A percentile compares a stretch with the other conserved stretches of the same genome.
These are phyloP conservation scores for Volvox reticuliferus DNA, from an alignment of 139 green algal genomes.

Conservation along the genomic window DNA sequence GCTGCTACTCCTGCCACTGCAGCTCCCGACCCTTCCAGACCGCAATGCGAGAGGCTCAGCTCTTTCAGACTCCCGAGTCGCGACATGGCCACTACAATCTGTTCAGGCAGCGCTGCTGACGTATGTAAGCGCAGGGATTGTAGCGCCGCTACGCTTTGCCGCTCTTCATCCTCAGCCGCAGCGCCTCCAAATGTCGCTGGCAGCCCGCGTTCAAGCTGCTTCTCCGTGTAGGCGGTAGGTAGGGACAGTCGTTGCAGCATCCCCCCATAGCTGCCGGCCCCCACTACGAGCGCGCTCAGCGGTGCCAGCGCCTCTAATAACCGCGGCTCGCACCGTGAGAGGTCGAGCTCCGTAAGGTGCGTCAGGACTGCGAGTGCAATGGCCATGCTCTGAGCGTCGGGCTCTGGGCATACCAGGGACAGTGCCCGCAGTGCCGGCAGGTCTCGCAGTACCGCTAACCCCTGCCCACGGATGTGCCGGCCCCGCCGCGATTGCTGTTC, in stretches of 20 bases:
- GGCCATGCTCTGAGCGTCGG: neutral
- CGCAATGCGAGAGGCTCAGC: slow-evolving; percentile 6
- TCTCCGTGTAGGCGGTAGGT: neutral
- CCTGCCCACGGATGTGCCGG: slow-evolving; percentile 5
- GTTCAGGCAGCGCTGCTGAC: neutral
- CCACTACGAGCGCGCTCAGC: neutral
- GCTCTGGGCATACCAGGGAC: neutral
- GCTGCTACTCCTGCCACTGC: neutral
- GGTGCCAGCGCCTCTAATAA: neutral
- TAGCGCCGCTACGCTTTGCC: neutral
- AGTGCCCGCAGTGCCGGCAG: neutral
- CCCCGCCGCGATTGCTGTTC: slow-evolving; percentile 12
- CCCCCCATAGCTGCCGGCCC: neutral
- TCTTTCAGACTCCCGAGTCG: neutral
- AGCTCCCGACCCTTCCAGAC: neutral
- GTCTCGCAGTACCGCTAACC: neutral
- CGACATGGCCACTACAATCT: neutral
- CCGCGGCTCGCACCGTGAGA: slow-evolving; percentile 8
- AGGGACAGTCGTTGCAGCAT: neutral
- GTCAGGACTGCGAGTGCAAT: slow-evolving; percentile 19
- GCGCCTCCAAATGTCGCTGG: neutral
- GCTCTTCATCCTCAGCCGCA: neutral
- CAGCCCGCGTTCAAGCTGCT: neutral
- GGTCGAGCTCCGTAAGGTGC: slow-evolving; percentile 8
- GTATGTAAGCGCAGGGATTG: neutral